These are phyloP conservation scores for Capsicum baccatum DNA, from an alignment of 257 asterid species.

Conservation along the genomic window DNA sequence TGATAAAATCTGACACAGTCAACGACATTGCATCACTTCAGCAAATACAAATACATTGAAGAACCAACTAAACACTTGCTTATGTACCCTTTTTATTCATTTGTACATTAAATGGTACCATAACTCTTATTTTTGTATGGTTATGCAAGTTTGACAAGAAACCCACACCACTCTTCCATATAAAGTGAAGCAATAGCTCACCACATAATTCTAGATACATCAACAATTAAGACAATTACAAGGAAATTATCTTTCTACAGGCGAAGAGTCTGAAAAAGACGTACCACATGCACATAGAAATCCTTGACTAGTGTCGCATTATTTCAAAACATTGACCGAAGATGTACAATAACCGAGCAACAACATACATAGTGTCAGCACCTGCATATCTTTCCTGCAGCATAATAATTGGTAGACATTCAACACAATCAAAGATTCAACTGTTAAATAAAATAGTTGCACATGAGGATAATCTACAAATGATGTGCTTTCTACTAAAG, in stretches of 20 bases:
- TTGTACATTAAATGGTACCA: background rate
- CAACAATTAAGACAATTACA: constrained; percentile 10
- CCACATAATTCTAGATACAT: background rate
- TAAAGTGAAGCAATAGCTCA: constrained; percentile 1
- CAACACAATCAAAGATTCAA: constrained; percentile 35
- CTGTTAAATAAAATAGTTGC: constrained; percentile 26
- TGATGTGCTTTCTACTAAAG: background rate
- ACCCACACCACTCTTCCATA: constrained; percentile 8
- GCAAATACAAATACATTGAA: background rate
- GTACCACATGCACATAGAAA: constrained; percentile 87
- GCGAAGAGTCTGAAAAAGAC: constrained; percentile 23
- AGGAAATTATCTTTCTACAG: background rate
- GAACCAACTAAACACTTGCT: background rate
- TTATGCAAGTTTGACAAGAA: background rate
- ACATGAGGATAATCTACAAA: constrained; percentile 15
- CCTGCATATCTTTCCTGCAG: constrained; percentile 99
- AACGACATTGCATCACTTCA: background rate
- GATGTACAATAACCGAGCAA: constrained; percentile 93
- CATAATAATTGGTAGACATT: constrained; percentile 38
- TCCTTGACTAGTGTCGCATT: constrained; percentile 82
- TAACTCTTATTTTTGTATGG: background rate
- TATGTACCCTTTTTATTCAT: constrained; percentile 24
- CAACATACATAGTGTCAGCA: constrained; percentile 85
- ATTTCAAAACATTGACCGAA: constrained; percentile 83
- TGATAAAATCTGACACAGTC: background rate